Base-by-base conservation (phyloP, 192 early-diverging fungal genomes). In the Thoreauomyces humboldtii region DNA sequence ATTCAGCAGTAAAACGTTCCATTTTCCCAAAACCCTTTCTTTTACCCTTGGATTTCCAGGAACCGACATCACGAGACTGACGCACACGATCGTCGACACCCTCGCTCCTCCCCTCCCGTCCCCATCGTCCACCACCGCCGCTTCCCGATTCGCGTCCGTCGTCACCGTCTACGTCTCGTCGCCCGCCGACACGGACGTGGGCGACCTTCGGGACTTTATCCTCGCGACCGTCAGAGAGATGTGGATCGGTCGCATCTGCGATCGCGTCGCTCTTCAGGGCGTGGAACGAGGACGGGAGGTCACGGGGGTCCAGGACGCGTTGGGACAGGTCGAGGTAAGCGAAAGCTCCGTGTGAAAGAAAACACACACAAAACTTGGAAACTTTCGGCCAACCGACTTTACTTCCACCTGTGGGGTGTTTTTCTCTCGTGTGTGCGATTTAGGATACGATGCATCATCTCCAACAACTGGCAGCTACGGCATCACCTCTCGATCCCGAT, bases 201-300 rank as follows among this genome's bases (percentile, higher is more conserved):
- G 58, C 32, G 27, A 57, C 22, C 62, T 79, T 9, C 77, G 74
- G 48, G 77, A 79, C 53, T 79, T 75, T 65, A 63, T 79, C 2
- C 73, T 76, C 41, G 45, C 70, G 31, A 75, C 73, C 2, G 73
- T 67, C 2, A 68, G 69, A 32, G 69, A 72, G 45, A 60, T 75
- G 53, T 79, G 77, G 77, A 53, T 77, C 51, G 60, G 63, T 29
- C 63, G 69, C 33, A 21, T 75, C 19, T 72, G 73, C 50, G 61
- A 55, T 3, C 72, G 70, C 9, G 63, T 76, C 25, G 66, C 70
- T 2, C 69, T 79, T 22, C 71, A 79, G 38, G 62, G 73, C 29
- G 73, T 79, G 17, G 65, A 72, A 47, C 65, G 70, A 55, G 65
- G 74, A 4, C 50, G 52, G 31, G 36, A 51, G 15, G 73, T 65